Evolutionary conservation across 2,329 filamentous ascomycete genomes (phyloP).

Genomic region (Hypoxylon sp.): DNA sequence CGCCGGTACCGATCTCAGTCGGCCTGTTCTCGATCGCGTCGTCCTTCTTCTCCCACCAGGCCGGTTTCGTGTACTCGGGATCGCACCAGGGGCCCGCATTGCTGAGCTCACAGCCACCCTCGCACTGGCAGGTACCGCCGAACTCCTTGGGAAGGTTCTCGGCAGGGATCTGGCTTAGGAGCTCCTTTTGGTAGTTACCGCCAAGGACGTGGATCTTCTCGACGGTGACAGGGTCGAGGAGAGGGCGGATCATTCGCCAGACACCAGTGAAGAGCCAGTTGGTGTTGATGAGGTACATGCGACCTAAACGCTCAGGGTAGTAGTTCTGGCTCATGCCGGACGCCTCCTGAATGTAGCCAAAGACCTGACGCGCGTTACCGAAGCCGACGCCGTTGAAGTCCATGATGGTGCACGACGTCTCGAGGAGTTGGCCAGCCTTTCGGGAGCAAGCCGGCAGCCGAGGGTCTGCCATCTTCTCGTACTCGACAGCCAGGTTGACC

Average conservation of each 20-base stretch:
- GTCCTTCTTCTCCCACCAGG: conserved; percentile 71
- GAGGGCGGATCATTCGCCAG: conserved; percentile 90
- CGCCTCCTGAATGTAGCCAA: conserved; percentile 87
- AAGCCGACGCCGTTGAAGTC: conserved; percentile 96
- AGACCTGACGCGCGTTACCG: conserved; percentile 84
- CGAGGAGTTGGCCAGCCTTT: conserved; percentile 88
- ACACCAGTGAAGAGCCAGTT: conserved; percentile 94
- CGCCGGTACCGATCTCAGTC: conserved; percentile 52
- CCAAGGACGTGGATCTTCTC: conserved; percentile 95
- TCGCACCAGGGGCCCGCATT: conserved; percentile 94
- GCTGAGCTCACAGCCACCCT: conserved; percentile 86
- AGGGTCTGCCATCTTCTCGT: conserved; percentile 95
- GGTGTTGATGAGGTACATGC: conserved; percentile 97
- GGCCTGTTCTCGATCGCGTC: conserved; percentile 52
- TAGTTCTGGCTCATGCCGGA: conserved; percentile 97
- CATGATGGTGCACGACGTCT: conserved; percentile 99
- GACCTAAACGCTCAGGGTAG: conserved; percentile 97
- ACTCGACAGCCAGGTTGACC: conserved; percentile 95
- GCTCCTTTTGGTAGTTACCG: conserved; percentile 83
- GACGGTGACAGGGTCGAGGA: conserved; percentile 96
- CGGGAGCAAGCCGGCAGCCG: conserved; percentile 95
- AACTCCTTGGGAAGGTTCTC: conserved; percentile 93
- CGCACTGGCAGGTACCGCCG: conserved; percentile 86
- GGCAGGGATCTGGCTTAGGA: conserved; percentile 85
- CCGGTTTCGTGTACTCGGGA: conserved; percentile 73